These are phyloP conservation scores for Pythium monospermum DNA, from an alignment of 352 stramenopile species.

Conservation along the genomic window DNA sequence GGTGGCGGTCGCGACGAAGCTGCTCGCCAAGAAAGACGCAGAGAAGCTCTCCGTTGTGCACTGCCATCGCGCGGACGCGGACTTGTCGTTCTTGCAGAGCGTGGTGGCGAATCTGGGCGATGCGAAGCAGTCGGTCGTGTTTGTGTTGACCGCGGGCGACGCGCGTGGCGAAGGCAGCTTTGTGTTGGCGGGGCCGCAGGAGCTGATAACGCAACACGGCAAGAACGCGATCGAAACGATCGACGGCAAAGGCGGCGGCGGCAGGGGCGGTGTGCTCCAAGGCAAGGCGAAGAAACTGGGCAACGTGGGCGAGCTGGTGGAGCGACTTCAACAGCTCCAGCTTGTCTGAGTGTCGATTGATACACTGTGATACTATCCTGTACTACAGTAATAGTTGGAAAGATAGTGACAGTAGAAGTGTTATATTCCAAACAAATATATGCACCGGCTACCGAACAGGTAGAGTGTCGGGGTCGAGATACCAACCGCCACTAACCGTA, in stretches of 20 bases:
- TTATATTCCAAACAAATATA: too few relatives aligned
- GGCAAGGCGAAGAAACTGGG: slow-evolving; percentile 62
- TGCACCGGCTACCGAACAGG: too few relatives aligned
- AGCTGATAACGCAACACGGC: slow-evolving; percentile 52
- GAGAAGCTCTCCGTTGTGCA: slow-evolving; percentile 26
- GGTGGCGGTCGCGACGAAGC: slow-evolving; percentile 34
- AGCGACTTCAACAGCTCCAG: not conserved
- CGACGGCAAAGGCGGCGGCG: slow-evolving; percentile 67
- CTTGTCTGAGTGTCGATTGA: not conserved
- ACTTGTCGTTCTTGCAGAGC: slow-evolving; percentile 67
- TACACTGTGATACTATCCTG: too few relatives aligned
- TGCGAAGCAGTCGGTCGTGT: slow-evolving; percentile 28
- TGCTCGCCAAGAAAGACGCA: slow-evolving; percentile 25
- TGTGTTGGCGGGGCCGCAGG: slow-evolving; percentile 50
- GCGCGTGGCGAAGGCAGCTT: slow-evolving; percentile 53
- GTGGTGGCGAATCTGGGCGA: slow-evolving; percentile 45
- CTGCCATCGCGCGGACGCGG: slow-evolving; percentile 56
- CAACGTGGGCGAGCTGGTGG: slow-evolving; percentile 40
- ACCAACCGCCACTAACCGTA: too few relatives aligned
- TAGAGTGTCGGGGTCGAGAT: too few relatives aligned
- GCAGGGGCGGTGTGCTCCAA: slow-evolving; percentile 72
- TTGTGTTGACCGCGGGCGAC: slow-evolving; percentile 52
- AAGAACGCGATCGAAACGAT: slow-evolving; percentile 53
- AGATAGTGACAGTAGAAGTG: too few relatives aligned
- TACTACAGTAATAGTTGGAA: too few relatives aligned